A percentile compares a stretch with the other conserved stretches of the same genome.
Evolutionary conservation across 169 alveolate species (phyloP).

Genomic region (Hammondia hammondi): DNA sequence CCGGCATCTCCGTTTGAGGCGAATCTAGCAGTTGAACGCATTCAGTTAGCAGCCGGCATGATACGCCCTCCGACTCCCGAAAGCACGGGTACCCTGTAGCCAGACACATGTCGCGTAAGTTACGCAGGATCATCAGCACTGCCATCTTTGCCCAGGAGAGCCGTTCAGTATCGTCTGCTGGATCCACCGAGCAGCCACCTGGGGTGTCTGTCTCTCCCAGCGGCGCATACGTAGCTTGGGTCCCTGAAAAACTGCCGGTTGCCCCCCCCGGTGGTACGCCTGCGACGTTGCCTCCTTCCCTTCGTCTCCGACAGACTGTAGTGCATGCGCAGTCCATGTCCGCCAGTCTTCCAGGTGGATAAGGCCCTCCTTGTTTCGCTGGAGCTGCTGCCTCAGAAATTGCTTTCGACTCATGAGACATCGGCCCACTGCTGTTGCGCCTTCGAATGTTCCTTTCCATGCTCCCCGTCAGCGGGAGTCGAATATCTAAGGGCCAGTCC

Average conservation of each 20-base stretch:
- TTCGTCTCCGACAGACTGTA: no score
- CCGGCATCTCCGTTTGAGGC: constrained; percentile 2
- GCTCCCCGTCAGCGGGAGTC: neutral
- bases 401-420: neutral
- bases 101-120: constrained; percentile 53
- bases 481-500: neutral
- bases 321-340: no score
- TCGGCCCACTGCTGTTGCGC: neutral
- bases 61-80: neutral
- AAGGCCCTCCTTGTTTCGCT: no score
- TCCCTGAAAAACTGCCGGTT: no score
- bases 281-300: no score
- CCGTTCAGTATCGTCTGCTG: neutral
- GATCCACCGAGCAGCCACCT: no score
- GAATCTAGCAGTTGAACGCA: constrained; percentile 17
- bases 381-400: neutral
- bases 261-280: no score
- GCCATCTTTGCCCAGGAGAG: constrained; percentile 40
- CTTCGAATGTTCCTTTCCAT: neutral
- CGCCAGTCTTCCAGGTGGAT: no score
- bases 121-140: constrained; percentile 37
- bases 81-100: constrained; percentile 18
- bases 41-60: constrained; percentile 33
- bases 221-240: no score
- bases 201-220: no score